Evolutionary conservation across 495 filamentous ascomycete species (phyloP), one percentile per base, ranked within the genome.

Genomic region (Talaromyces trachyspermus): DNA sequence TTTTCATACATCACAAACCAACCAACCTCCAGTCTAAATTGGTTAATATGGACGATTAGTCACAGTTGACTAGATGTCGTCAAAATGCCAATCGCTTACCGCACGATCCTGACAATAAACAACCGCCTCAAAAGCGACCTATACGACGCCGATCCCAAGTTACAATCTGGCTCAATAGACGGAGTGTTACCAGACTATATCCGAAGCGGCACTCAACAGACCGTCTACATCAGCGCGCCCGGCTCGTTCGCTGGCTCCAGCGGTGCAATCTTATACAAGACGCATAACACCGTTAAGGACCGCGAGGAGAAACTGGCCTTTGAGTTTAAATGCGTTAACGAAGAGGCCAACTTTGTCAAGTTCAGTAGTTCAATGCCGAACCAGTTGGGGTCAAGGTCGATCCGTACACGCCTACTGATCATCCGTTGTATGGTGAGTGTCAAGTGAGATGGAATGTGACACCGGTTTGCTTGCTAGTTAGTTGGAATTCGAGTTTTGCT

Each of bases 361-460:
- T 46, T 46, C 37, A 46, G 44, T 36, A 37, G 20, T 9, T 32
- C 44, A 19, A 46, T 46, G 44, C 44, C 44, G 10, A 33, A 46
- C 18, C 44, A 46, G n/a, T 15, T 46, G 29, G 32, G 12, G 30
- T 23, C n/a, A 4, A 20, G 30, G 30, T 46, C 15, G 44, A 46
- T 33, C 44, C 29, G 2, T 46, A 46, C n/a, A 29, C 19, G 4
- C 24, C 44, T 23, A 46, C 44, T 22, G 44, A 46, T 25, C 44
- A 46, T 22, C 44, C 44, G 17, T 26, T 46, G 18, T 46, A 36
- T 36, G 44, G 44, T 46, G 20, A 37, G 44, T 46, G 27, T 20
- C 10, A 2, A 6, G 12, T 30, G 7, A 6, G 6, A 30, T n/a
- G 27, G 24, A 14, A 32, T 17, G 19, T 20, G 18, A 18, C 26